Conservation (phyloP, 1,139 yeast species). For the Geotrichum bryndzae region DNA sequence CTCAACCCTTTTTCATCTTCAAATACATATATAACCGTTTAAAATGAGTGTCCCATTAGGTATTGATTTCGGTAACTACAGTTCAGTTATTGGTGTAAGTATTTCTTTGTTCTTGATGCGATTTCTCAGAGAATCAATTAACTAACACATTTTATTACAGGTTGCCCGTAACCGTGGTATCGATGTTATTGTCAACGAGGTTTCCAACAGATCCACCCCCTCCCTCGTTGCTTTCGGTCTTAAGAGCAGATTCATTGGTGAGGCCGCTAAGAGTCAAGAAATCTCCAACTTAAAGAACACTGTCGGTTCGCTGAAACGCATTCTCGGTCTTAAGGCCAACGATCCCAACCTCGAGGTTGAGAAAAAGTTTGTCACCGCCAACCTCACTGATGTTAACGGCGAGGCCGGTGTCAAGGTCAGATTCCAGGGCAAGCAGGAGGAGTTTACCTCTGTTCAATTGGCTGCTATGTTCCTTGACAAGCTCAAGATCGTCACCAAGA, state of each 20-base stretch:
- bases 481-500: constrained; percentile 70
- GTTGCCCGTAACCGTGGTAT: constrained; percentile 97
- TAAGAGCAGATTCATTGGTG: constrained; percentile 90
- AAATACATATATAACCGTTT: constrained; percentile 18
- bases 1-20: neutral
- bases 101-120: constrained; percentile 5
- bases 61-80: constrained; percentile 94
- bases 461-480: constrained; percentile 93
- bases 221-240: constrained; percentile 87
- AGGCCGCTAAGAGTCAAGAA: constrained; percentile 91
- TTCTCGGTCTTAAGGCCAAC: constrained; percentile 66
- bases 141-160: neutral
- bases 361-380: constrained; percentile 61
- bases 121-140: neutral
- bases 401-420: constrained; percentile 80
- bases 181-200: constrained; percentile 96
- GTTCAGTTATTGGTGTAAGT: constrained; percentile 66
- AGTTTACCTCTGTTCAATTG: constrained; percentile 82
- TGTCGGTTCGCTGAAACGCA: constrained; percentile 87
- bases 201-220: constrained; percentile 95
- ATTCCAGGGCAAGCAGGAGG: constrained; percentile 70
- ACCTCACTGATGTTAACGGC: constrained; percentile 65
- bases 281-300: constrained; percentile 94
- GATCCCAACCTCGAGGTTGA: constrained; percentile 80
- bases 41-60: constrained; percentile 87